phyloP scores from a whole-genome alignment of 305 asterid species.

The Vinca major region DNA sequence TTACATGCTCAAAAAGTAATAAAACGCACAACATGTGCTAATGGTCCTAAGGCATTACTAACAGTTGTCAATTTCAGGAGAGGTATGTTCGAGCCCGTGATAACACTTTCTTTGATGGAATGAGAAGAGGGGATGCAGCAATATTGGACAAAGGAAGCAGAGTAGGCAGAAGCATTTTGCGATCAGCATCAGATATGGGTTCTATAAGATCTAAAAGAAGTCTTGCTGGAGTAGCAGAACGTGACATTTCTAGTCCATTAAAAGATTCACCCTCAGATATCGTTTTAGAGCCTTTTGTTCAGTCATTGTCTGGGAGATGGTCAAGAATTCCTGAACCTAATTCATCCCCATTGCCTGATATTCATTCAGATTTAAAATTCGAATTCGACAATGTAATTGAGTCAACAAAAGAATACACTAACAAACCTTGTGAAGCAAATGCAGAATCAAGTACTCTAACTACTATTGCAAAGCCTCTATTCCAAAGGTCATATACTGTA shows the following conservation, averaged over 20 bases:
- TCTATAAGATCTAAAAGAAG: slow-evolving; percentile 27
- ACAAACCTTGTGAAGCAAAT: slow-evolving; percentile 23
- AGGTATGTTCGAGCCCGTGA: slow-evolving; percentile 3
- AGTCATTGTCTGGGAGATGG: slow-evolving; percentile 53
- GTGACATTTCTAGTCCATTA: slow-evolving; percentile 23
- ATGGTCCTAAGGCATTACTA: too few relatives aligned
- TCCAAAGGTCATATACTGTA: slow-evolving; percentile 34
- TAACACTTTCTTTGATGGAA: slow-evolving; percentile 2
- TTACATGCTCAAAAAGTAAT: too few relatives aligned
- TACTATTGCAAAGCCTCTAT: slow-evolving; percentile 19
- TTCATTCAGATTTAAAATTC: slow-evolving; percentile 24
- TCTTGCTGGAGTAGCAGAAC: slow-evolving; percentile 22
- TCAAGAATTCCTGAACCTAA: slow-evolving; percentile 29
- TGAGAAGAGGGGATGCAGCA: neutral
- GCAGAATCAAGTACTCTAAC: slow-evolving; percentile 23
- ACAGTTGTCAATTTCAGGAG: neutral
- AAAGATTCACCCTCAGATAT: slow-evolving; percentile 30
- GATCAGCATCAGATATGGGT: slow-evolving; percentile 51
- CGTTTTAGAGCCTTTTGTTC: slow-evolving; percentile 46
- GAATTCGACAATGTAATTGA: slow-evolving; percentile 23
- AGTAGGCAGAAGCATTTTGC: slow-evolving; percentile 17
- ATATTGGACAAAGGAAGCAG: slow-evolving; percentile 26
- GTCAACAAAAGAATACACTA: slow-evolving; percentile 21
- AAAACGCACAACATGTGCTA: too few relatives aligned
- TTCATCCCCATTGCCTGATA: slow-evolving; percentile 32